Percentiles rank a stretch among this genome's conserved stretches.
These are phyloP conservation scores for Trametes pubescens DNA, from an alignment of 1,284 basidiomycete species.

Conservation along the genomic window DNA sequence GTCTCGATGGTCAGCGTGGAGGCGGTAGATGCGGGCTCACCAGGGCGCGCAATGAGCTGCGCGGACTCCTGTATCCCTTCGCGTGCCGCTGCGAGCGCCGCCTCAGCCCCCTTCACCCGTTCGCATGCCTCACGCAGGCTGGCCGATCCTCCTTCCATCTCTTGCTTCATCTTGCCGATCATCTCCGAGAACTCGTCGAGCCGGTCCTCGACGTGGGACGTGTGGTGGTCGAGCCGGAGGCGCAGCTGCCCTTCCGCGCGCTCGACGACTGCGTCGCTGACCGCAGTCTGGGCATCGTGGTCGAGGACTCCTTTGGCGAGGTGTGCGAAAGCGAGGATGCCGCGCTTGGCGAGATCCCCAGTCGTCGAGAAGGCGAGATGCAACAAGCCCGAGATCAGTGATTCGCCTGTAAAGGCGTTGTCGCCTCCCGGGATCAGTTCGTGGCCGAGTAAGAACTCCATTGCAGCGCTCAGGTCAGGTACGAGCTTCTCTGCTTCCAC, in stretches of 20 bases:
- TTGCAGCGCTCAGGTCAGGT: not conserved
- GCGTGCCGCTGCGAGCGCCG: not conserved
- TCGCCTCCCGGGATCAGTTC: constrained; percentile 7
- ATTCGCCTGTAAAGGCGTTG: constrained; percentile 2
- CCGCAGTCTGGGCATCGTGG: not conserved
- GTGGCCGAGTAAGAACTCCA: not conserved
- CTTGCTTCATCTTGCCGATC: not conserved
- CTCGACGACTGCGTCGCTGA: not conserved
- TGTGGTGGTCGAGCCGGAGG: no score
- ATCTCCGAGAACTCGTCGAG: not conserved
- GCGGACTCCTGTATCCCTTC: not conserved
- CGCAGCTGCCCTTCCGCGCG: not conserved
- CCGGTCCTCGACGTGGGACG: no score
- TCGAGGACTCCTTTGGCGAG: no score
- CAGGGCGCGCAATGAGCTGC: not conserved
- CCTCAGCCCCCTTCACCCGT: constrained; percentile 11
- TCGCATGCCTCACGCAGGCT: not conserved
- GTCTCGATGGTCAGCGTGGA: constrained; percentile 6
- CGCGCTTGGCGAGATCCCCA: not conserved
- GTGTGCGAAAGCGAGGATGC: not conserved
- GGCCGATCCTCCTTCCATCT: not conserved
- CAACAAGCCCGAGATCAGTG: not conserved
- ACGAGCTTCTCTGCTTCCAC: not conserved
- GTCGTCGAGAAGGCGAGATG: not conserved
- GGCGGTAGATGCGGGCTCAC: not conserved